These are phyloP conservation scores for Trametes cubensis DNA, from an alignment of 768 basidiomycete genomes.

Conservation along the genomic window DNA sequence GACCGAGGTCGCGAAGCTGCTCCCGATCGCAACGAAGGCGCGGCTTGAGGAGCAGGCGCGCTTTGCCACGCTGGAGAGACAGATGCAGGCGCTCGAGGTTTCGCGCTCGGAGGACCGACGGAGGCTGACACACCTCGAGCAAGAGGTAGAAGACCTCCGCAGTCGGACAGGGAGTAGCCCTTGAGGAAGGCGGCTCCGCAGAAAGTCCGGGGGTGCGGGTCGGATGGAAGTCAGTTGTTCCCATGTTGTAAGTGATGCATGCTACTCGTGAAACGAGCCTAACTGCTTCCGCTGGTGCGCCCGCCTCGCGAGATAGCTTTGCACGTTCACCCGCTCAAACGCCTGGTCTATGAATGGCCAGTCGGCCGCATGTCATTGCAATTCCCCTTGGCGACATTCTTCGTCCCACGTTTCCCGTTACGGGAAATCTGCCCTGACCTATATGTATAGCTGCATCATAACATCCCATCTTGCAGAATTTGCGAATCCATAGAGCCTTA, in stretches of 20 bases:
- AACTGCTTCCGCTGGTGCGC: background rate
- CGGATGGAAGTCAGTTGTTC: background rate
- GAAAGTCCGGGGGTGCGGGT: background rate
- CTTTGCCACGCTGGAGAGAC: constrained; percentile 17
- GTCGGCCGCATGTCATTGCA: background rate
- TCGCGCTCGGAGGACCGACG: constrained; percentile 16
- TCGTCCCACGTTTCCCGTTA: background rate
- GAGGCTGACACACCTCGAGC: constrained; percentile 24
- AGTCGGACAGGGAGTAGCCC: constrained; percentile 11
- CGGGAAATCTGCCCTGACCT: background rate
- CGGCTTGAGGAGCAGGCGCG: constrained; percentile 28
- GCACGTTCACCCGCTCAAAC: background rate
- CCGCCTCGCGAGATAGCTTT: background rate
- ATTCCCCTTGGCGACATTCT: background rate
- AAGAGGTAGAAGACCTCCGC: constrained; percentile 27
- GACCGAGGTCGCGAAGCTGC: constrained; percentile 30
- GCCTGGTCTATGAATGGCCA: background rate
- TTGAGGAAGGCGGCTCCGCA: background rate
- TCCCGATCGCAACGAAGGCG: constrained; percentile 30
- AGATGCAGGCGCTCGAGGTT: constrained; percentile 21
- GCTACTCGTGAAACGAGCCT: background rate
- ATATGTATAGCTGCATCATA: constrained; percentile 1
- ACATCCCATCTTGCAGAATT: background rate
- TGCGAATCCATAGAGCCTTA: too few species aligned
- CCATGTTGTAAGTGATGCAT: background rate